These are phyloP conservation scores for Ochetophila trinervis DNA, from an alignment of 306 rosid species.

Conservation along the genomic window DNA sequence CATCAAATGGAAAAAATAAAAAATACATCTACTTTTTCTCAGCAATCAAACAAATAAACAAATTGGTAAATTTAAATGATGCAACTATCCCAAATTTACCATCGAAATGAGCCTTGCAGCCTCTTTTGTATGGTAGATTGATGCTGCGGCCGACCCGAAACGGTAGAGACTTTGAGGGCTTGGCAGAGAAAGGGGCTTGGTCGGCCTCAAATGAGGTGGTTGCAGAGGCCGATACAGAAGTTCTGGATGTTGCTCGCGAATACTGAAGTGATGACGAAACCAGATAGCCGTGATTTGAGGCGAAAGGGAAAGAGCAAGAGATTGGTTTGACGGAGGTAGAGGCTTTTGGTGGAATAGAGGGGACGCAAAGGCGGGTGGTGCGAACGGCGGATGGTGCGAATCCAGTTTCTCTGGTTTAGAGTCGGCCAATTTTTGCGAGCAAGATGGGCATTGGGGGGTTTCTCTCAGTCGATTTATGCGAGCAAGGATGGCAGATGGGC, in stretches of 20 bases:
- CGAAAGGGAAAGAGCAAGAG: conserved; percentile 32
- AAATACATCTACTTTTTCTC: neutral
- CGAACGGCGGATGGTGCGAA: too few species aligned
- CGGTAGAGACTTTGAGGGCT: conserved; percentile 61
- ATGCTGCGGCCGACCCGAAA: conserved; percentile 94
- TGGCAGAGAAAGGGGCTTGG: conserved; percentile 26
- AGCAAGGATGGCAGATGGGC: too few species aligned
- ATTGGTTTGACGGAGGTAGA: conserved; percentile 17
- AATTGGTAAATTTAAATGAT: neutral
- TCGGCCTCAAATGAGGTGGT: conserved; percentile 38
- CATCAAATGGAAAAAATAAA: neutral
- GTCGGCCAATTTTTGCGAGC: too few species aligned
- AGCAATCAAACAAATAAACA: neutral
- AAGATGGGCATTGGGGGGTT: too few species aligned
- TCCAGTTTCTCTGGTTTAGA: too few species aligned
- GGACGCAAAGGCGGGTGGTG: too few species aligned
- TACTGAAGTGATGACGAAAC: neutral
- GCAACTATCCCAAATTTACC: conserved; percentile 39
- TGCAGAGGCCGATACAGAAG: conserved; percentile 34
- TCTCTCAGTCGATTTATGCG: too few species aligned
- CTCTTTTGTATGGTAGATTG: conserved; percentile 77
- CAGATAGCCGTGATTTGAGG: conserved; percentile 2
- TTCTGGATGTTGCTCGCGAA: conserved; percentile 21
- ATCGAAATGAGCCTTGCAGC: conserved; percentile 98
- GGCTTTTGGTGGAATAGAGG: conserved; percentile 29